phyloP scores from a whole-genome alignment of 2,329 filamentous ascomycete species.

The Botrytis sinoallii region DNA sequence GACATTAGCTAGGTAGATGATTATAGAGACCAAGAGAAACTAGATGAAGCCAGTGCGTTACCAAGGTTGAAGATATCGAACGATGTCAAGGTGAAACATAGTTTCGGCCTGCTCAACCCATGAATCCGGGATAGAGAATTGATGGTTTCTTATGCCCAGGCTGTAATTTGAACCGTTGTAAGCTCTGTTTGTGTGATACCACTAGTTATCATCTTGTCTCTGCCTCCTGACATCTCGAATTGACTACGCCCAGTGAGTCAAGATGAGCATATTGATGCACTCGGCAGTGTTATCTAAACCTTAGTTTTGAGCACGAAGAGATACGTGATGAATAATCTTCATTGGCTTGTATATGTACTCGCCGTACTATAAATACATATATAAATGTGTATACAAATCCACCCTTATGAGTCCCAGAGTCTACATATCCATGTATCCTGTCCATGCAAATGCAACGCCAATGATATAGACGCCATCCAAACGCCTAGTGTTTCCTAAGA shows the following conservation, averaged over 20 bases:
- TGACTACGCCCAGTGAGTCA: fast-evolving
- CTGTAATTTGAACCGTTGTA: neutral
- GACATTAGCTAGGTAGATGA: neutral
- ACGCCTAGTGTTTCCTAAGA: neutral
- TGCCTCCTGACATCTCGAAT: fast-evolving
- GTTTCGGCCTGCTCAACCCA: fast-evolving
- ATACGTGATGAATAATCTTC: neutral
- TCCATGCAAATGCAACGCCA: neutral
- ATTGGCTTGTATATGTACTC: neutral
- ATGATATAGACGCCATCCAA: neutral
- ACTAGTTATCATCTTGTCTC: neutral
- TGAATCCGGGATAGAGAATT: fast-evolving
- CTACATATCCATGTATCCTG: neutral
- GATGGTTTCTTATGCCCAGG: fast-evolving
- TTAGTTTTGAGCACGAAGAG: neutral
- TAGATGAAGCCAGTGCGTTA: neutral
- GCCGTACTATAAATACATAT: neutral
- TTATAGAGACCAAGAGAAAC: neutral
- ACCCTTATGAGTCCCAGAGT: neutral
- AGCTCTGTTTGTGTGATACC: neutral
- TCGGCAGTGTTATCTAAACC: neutral
- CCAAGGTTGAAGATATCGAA: neutral
- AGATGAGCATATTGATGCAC: neutral
- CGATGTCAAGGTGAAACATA: neutral
- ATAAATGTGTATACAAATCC: neutral